A percentile compares a stretch with the other conserved stretches of the same genome.
These are phyloP conservation scores for Brassica incana DNA, from an alignment of 345 rosid genomes.

Conservation along the genomic window DNA sequence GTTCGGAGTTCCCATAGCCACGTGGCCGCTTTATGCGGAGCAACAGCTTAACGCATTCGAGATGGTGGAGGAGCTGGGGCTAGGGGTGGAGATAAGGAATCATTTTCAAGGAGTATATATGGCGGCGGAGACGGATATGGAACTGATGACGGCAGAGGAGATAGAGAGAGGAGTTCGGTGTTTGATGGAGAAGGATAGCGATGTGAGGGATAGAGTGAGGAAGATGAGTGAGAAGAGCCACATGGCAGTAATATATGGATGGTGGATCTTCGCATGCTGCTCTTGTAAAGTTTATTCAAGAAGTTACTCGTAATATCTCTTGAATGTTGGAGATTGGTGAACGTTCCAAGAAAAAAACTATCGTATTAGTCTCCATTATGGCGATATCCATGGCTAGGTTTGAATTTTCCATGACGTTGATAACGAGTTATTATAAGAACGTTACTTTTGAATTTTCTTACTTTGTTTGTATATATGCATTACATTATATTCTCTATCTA, in stretches of 20 bases:
- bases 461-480: not conserved
- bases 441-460: not conserved
- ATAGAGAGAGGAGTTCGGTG: slow-evolving; percentile 49
- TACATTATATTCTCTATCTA: not conserved
- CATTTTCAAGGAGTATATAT: slow-evolving; percentile 13
- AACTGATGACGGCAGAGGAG: slow-evolving; percentile 29
- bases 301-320: slow-evolving; percentile 7
- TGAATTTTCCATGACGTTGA: not conserved
- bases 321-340: not conserved
- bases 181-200: slow-evolving; percentile 44
- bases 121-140: not conserved
- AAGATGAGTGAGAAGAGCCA: slow-evolving; percentile 42
- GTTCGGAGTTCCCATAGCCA: slow-evolving; percentile 34
- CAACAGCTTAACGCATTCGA: slow-evolving; percentile 50
- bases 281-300: slow-evolving; percentile 22
- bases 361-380: not conserved
- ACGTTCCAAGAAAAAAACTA: not conserved
- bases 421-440: not conserved
- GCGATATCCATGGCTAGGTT: not conserved
- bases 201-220: slow-evolving; percentile 34
- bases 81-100: slow-evolving; percentile 48
- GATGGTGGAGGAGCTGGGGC: slow-evolving; percentile 44
- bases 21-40: slow-evolving; percentile 38
- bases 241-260: slow-evolving; percentile 33
- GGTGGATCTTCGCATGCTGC: slow-evolving; percentile 54